Evolutionary conservation across 345 rosid species (phyloP).

Genomic region (Gossypium turneri): DNA sequence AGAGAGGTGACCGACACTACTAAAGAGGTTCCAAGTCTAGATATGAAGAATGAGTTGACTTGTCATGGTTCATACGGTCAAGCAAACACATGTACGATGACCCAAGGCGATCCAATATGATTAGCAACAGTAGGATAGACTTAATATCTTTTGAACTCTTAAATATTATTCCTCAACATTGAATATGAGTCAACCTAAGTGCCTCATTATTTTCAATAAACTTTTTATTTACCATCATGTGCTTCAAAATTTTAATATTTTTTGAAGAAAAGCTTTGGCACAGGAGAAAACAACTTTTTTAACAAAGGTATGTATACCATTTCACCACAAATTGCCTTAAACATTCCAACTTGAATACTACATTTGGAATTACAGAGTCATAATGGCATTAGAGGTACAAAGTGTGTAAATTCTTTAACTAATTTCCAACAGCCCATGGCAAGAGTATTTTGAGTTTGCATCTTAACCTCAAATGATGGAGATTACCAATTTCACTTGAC

Average conservation of each 20-base stretch:
- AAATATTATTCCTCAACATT: background rate
- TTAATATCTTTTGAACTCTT: background rate
- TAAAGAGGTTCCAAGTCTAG: background rate
- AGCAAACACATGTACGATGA: background rate
- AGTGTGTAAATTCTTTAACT: too few relatives aligned
- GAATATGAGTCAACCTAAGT: background rate
- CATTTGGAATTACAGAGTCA: too few relatives aligned
- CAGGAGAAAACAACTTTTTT: too few relatives aligned
- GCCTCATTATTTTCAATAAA: background rate
- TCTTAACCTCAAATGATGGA: too few relatives aligned
- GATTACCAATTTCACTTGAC: background rate
- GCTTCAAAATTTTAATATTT: too few relatives aligned
- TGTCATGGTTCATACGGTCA: too few relatives aligned
- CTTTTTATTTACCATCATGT: too few relatives aligned
- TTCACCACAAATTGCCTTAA: background rate
- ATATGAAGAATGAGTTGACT: too few relatives aligned
- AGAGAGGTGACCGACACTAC: background rate
- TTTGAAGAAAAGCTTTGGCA: too few relatives aligned
- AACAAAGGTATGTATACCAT: too few relatives aligned
- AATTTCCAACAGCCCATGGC: too few relatives aligned
- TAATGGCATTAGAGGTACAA: fast-evolving
- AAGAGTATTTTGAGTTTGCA: too few relatives aligned
- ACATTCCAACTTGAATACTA: background rate
- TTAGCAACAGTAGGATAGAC: background rate
- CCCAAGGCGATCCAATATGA: background rate